phyloP scores from a whole-genome alignment of 371 early-diverging fungal genomes.

The Circinella minor region DNA sequence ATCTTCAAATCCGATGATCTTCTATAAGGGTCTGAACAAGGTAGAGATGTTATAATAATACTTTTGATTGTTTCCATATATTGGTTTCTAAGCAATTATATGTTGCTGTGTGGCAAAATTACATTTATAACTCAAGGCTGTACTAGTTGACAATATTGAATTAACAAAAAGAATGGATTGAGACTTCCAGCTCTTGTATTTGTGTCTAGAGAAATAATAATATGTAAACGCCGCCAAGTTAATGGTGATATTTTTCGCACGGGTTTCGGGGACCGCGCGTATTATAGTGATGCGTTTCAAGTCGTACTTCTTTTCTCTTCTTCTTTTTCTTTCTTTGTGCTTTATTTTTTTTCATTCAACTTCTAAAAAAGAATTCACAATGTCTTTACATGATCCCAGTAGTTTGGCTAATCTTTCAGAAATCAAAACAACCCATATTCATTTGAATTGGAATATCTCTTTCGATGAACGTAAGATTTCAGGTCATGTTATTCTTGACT shows the following conservation, averaged over 20 bases:
- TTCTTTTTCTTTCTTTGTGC: slow-evolving; percentile 3
- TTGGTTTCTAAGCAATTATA: no score
- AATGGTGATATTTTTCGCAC: neutral
- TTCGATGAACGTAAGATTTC: slow-evolving; percentile 72
- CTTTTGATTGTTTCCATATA: no score
- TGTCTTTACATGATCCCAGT: slow-evolving; percentile 72
- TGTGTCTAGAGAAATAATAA: no score
- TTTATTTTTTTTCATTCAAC: neutral
- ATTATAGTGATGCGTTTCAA: no score
- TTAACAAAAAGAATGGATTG: no score
- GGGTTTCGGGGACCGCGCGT: neutral
- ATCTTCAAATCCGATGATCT: no score
- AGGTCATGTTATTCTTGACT: slow-evolving; percentile 70
- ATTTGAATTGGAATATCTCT: slow-evolving; percentile 77
- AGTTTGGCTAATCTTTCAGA: slow-evolving; percentile 83
- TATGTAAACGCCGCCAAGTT: neutral
- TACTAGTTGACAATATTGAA: no score
- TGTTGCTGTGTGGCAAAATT: no score
- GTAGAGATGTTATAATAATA: no score
- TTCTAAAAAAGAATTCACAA: slow-evolving; percentile 10
- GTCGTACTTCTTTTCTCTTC: neutral
- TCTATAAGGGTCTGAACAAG: no score
- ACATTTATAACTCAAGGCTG: no score
- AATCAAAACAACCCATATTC: slow-evolving; percentile 73
- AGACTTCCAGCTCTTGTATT: no score